Conservation (phyloP, 164 flowering plant genomes). For the Stephania japonica region DNA sequence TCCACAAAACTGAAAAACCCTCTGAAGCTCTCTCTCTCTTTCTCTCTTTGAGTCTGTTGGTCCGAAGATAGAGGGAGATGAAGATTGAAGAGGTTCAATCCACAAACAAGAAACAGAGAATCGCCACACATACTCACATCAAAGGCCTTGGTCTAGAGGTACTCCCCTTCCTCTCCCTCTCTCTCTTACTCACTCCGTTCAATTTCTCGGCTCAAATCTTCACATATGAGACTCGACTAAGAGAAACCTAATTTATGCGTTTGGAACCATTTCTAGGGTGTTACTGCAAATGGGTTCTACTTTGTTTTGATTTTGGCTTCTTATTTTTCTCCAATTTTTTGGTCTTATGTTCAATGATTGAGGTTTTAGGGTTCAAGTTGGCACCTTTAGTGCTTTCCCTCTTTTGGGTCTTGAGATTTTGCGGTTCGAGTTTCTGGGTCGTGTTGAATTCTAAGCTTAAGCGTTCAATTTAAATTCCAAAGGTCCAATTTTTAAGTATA, state of each 20-base stretch:
- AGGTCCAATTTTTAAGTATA: too few species aligned
- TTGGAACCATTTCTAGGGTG: background rate
- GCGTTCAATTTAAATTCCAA: background rate
- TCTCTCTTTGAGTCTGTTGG: too few species aligned
- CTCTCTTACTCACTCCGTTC: too few species aligned
- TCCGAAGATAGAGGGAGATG: too few species aligned
- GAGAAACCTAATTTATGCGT: background rate
- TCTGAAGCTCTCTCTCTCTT: too few species aligned
- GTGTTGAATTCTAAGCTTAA: background rate
- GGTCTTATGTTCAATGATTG: background rate
- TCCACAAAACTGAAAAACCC: too few species aligned
- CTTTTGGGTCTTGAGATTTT: background rate
- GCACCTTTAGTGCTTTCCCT: background rate
- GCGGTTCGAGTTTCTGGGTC: background rate
- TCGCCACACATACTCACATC: conserved; percentile 95
- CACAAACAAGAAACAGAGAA: conserved; percentile 77
- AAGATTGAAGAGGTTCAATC: conserved; percentile 91
- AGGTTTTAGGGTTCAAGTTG: conserved; percentile 10
- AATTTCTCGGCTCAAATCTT: background rate
- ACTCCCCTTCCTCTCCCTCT: conserved; percentile 5
- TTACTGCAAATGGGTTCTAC: background rate
- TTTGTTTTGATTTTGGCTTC: background rate
- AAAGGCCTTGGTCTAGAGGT: conserved; percentile 98
- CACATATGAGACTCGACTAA: background rate
- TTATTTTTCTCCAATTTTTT: background rate